Percentiles rank a stretch among this genome's conserved stretches.
Evolutionary conservation across 345 rosid species (phyloP).

Genomic region (Hibiscus mutabilis): DNA sequence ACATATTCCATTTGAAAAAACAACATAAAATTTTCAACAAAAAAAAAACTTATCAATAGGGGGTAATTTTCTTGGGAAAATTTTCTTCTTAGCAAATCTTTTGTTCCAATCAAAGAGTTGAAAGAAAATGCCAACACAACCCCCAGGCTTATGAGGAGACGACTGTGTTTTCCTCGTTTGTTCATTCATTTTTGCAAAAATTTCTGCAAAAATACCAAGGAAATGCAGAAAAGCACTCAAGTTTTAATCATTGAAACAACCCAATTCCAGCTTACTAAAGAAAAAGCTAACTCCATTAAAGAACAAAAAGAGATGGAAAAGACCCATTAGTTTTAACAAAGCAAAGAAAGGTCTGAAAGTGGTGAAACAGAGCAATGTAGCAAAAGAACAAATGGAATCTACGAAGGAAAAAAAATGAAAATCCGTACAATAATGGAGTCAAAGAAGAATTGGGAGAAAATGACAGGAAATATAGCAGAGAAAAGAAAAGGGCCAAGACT

Average conservation of each 20-base stretch:
- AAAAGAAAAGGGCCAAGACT: neutral
- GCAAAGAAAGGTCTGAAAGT: conserved; percentile 16
- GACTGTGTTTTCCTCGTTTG: conserved; percentile 31
- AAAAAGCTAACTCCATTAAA: conserved; percentile 18
- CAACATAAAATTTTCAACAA: neutral
- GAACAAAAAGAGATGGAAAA: neutral
- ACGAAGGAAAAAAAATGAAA: neutral
- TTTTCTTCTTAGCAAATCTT: conserved; percentile 71
- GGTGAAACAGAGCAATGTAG: conserved; percentile 25
- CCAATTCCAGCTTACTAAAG: neutral
- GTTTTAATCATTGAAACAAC: neutral
- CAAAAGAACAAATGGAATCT: neutral
- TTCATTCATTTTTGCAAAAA: conserved; percentile 51
- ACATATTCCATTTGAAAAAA: neutral
- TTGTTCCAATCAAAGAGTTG: conserved; percentile 92
- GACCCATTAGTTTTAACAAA: neutral
- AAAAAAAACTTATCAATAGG: conserved; percentile 45
- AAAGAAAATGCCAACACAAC: conserved; percentile 86
- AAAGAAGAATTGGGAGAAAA: conserved; percentile 3
- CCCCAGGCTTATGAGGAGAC: conserved; percentile 52
- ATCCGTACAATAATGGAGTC: conserved; percentile 13
- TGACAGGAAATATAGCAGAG: neutral
- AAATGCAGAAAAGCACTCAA: conserved; percentile 1
- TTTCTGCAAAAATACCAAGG: neutral
- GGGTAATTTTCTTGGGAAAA: conserved; percentile 68